Evolutionary conservation across 2,329 filamentous ascomycete species (phyloP).

Genomic region (Phyllosticta capitalensis): DNA sequence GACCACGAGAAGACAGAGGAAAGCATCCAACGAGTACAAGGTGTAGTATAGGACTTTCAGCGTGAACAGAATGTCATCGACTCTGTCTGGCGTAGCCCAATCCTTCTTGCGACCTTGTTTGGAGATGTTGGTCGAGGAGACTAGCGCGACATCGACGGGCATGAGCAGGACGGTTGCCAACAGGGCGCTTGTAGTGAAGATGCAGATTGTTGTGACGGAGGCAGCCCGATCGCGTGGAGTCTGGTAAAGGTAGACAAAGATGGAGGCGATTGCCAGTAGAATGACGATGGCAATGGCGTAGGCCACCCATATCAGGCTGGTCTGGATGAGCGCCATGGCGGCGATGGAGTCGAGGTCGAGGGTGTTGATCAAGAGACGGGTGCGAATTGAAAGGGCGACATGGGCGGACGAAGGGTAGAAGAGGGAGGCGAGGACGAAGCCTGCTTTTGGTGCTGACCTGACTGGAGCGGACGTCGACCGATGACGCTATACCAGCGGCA

Average conservation of each 20-base stretch:
- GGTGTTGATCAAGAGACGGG: background rate
- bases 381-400: background rate
- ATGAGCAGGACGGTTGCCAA: slow-evolving; percentile 87
- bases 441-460: slow-evolving; percentile 1
- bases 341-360: background rate
- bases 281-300: slow-evolving; percentile 76
- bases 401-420: background rate
- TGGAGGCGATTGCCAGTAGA: slow-evolving; percentile 64
- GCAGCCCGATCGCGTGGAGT: slow-evolving; percentile 76
- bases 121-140: slow-evolving; percentile 75
- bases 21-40: slow-evolving; percentile 81
- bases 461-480: slow-evolving; percentile 3
- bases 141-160: slow-evolving; percentile 89
- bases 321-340: slow-evolving; percentile 64
- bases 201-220: slow-evolving; percentile 72
- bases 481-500: background rate
- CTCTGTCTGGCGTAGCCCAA: slow-evolving; percentile 78
- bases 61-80: slow-evolving; percentile 68
- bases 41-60: slow-evolving; percentile 87
- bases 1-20: slow-evolving; percentile 80
- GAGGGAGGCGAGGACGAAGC: slow-evolving; percentile 1
- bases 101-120: slow-evolving; percentile 77
- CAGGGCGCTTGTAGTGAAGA: slow-evolving; percentile 75
- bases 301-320: slow-evolving; percentile 86
- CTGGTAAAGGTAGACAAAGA: slow-evolving; percentile 90